Evolutionary conservation across 148 eudicot species (phyloP).

Genomic region (Spergularia bocconei): DNA sequence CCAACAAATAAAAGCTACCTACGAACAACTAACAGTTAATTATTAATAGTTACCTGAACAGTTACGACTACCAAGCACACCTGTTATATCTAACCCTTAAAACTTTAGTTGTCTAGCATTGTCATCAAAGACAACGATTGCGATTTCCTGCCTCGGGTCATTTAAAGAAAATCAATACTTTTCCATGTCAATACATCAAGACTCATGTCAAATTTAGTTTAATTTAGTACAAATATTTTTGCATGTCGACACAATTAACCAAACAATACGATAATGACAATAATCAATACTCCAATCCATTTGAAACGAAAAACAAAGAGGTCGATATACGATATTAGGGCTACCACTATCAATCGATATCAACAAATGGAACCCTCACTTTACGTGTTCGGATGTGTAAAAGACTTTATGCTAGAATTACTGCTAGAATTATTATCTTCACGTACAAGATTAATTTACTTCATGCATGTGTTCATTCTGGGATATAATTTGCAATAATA

Average conservation of each 20-base stretch:
- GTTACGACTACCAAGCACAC: too few species aligned
- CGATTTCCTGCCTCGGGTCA: too few species aligned
- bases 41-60: too few species aligned
- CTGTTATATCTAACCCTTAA: too few species aligned
- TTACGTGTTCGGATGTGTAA: slow-evolving; percentile 20
- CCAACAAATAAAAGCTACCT: too few species aligned
- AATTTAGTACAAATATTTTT: neutral
- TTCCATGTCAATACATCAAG: neutral
- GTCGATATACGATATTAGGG: too few species aligned
- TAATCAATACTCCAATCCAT: neutral
- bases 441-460: neutral
- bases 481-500: slow-evolving; percentile 16
- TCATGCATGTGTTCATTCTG: slow-evolving; percentile 7
- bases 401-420: neutral
- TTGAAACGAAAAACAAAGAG: neutral
- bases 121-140: too few species aligned
- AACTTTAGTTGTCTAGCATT: too few species aligned
- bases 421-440: neutral
- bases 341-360: neutral
- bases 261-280: neutral
- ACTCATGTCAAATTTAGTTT: neutral
- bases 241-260: neutral
- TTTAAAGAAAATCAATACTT: neutral
- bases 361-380: slow-evolving; percentile 7
- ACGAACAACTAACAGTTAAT: too few species aligned